Evolutionary conservation across 805 yeast genomes (phyloP).

Genomic region (Candida gorgasii): DNA sequence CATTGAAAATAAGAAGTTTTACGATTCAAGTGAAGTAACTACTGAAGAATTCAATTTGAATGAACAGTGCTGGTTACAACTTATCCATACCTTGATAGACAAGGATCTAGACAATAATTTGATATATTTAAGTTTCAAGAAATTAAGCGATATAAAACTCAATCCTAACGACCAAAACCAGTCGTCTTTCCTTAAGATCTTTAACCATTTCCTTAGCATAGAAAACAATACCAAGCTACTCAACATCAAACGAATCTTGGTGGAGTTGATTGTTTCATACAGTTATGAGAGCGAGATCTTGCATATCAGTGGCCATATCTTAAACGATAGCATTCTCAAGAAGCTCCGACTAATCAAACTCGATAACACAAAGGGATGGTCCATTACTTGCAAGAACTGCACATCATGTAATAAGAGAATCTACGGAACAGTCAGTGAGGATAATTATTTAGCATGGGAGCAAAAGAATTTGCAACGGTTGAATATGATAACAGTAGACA

Average conservation of each 20-base stretch:
- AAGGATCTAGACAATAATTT: constrained; percentile 24
- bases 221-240: constrained; percentile 52
- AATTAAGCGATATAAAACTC: constrained; percentile 28
- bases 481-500: constrained; percentile 1
- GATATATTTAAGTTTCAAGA: constrained; percentile 34
- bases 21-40: neutral
- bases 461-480: constrained; percentile 24
- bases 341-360: constrained; percentile 45
- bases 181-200: constrained; percentile 52
- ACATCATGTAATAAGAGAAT: constrained; percentile 73
- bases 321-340: constrained; percentile 56
- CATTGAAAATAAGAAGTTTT: neutral
- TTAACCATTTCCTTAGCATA: constrained; percentile 55
- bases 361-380: constrained; percentile 62
- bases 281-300: constrained; percentile 62
- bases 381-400: constrained; percentile 51
- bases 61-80: constrained; percentile 30
- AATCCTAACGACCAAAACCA: constrained; percentile 21
- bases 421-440: constrained; percentile 64
- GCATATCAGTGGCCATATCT: constrained; percentile 49
- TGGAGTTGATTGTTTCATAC: constrained; percentile 64
- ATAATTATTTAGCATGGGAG: constrained; percentile 60
- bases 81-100: constrained; percentile 26
- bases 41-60: constrained; percentile 16
- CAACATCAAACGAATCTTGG: constrained; percentile 58